A percentile compares a stretch with the other conserved stretches of the same genome.
These are phyloP conservation scores for Saksenaea vasiformis DNA, from an alignment of 371 early-diverging fungal species.

Conservation along the genomic window DNA sequence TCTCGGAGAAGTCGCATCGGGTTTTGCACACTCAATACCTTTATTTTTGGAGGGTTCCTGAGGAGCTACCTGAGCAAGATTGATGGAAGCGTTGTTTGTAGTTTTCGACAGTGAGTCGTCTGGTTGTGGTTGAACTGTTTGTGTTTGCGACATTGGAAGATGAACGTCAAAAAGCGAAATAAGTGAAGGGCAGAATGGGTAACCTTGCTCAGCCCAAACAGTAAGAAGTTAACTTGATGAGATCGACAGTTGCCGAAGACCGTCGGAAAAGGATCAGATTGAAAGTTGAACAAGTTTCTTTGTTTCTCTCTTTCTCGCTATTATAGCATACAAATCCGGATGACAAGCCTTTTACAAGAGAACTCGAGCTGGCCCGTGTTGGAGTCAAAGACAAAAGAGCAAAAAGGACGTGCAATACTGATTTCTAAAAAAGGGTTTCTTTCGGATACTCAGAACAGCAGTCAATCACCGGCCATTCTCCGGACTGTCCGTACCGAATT, in stretches of 20 bases:
- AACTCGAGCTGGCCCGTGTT: not conserved
- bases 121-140: conserved; percentile 2
- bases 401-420: no score
- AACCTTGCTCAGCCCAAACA: not conserved
- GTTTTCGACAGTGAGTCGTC: conserved; percentile 5
- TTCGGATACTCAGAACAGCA: no score
- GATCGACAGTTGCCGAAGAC: not conserved
- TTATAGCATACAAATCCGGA: not conserved
- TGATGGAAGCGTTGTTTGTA: not conserved
- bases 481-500: no score
- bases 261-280: not conserved
- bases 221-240: not conserved
- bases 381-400: no score
- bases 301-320: not conserved
- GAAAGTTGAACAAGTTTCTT: not conserved
- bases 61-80: conserved; percentile 10
- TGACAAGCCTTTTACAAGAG: not conserved
- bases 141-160: conserved; percentile 7
- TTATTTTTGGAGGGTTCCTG: conserved; percentile 7
- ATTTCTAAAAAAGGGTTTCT: no score
- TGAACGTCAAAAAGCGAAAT: not conserved
- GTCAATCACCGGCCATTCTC: no score
- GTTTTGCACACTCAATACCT: not conserved
- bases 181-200: not conserved
- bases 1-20: not conserved